Evolutionary conservation across 768 basidiomycete species (phyloP).

Genomic region (Coprinellus aureogranulatus): DNA sequence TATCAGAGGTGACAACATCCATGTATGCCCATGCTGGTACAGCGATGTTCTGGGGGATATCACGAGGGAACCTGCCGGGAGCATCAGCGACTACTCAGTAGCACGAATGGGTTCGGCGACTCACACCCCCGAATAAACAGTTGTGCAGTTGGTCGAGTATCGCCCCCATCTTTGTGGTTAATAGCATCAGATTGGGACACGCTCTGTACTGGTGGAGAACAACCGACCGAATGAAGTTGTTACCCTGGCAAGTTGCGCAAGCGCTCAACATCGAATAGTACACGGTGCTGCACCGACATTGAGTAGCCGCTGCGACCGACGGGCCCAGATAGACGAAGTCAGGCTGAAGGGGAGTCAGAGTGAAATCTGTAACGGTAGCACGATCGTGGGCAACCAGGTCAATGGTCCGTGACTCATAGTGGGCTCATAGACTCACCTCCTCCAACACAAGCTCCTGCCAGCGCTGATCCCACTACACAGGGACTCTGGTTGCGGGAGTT

Average conservation of each 20-base stretch:
- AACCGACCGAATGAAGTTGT: conserved; percentile 29
- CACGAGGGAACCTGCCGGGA: conserved; percentile 29
- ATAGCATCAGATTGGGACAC: neutral
- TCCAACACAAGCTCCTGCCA: conserved; percentile 40
- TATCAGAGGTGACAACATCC: conserved; percentile 33
- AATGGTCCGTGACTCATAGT: neutral
- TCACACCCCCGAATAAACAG: conserved; percentile 33
- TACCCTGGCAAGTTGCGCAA: conserved; percentile 49
- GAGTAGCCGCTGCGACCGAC: conserved; percentile 27
- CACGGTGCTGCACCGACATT: conserved; percentile 51
- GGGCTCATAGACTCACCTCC: conserved; percentile 27
- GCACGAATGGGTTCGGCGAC: no score
- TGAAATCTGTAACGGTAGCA: conserved; percentile 29
- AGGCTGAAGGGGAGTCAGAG: conserved; percentile 27
- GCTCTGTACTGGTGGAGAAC: neutral
- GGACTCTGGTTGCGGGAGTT: conserved; percentile 41
- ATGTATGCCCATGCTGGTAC: conserved; percentile 53
- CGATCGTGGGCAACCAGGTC: neutral
- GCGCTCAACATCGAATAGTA: conserved; percentile 52
- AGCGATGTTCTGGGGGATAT: conserved; percentile 39
- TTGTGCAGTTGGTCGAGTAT: conserved; percentile 48
- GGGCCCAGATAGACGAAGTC: conserved; percentile 40
- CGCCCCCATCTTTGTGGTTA: conserved; percentile 41
- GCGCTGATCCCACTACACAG: conserved; percentile 41
- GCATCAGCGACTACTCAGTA: no score